A percentile compares a stretch with the other conserved stretches of the same genome.
phyloP scores from a whole-genome alignment of 1,284 basidiomycete genomes.

The Melampsora americana region DNA sequence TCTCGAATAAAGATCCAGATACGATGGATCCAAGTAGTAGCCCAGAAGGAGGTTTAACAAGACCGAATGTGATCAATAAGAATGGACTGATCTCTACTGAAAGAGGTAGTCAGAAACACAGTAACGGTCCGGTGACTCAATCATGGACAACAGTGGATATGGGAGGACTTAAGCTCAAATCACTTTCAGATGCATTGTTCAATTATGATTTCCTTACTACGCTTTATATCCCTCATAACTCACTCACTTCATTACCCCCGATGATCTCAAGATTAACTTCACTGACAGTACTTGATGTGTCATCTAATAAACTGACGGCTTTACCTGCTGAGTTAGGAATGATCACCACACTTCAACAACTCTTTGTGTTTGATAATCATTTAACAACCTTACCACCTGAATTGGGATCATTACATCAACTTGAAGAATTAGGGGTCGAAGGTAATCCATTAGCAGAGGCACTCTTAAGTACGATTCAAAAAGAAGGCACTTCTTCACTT shows the following conservation, averaged over 20 bases:
- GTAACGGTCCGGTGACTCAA: slow-evolving; percentile 1
- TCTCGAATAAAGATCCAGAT: slow-evolving; percentile 13
- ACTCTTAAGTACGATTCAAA: slow-evolving; percentile 77
- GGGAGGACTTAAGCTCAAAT: slow-evolving; percentile 91
- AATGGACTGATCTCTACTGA: slow-evolving; percentile 34
- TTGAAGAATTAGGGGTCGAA: slow-evolving; percentile 89
- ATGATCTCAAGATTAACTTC: slow-evolving; percentile 80
- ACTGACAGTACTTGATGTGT: slow-evolving; percentile 85
- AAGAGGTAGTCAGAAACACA: slow-evolving; percentile 45
- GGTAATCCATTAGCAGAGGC: slow-evolving; percentile 85
- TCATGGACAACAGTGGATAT: slow-evolving; percentile 88
- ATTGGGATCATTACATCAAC: slow-evolving; percentile 83
- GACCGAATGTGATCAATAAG: slow-evolving; percentile 35
- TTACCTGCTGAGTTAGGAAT: slow-evolving; percentile 88
- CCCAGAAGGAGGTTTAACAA: slow-evolving; percentile 44
- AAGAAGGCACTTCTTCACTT: slow-evolving; percentile 83
- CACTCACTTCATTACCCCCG: slow-evolving; percentile 73
- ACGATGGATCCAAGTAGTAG: slow-evolving; percentile 30
- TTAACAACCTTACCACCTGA: slow-evolving; percentile 78
- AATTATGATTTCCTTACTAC: slow-evolving; percentile 92
- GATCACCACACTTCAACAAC: slow-evolving; percentile 81
- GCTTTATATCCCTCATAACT: slow-evolving; percentile 96
- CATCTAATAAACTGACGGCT: slow-evolving; percentile 75
- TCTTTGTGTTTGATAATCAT: slow-evolving; percentile 94
- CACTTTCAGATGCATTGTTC: slow-evolving; percentile 73